Conservation (phyloP, 78 protist genomes). For the Dictyostelium citrinum region DNA sequence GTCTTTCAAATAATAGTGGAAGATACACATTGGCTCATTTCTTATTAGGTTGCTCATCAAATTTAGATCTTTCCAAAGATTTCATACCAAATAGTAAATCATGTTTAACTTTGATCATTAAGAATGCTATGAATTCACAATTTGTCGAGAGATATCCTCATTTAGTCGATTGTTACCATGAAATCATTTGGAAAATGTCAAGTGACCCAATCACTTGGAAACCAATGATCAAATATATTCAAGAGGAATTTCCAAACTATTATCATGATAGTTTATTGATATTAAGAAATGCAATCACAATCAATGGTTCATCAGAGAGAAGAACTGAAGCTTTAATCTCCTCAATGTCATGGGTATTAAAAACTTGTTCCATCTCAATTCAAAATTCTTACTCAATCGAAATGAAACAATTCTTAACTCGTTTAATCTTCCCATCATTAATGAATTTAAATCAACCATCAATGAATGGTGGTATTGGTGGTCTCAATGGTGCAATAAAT, state of each 20-base stretch:
- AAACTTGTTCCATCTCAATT: slow-evolving; percentile 17
- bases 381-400: slow-evolving; percentile 9
- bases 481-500: neutral
- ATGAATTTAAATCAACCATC: neutral
- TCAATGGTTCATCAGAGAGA: neutral
- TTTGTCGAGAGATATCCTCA: slow-evolving; percentile 39
- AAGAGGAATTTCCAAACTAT: neutral
- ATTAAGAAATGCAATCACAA: neutral
- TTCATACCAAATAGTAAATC: slow-evolving; percentile 12
- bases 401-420: slow-evolving; percentile 10
- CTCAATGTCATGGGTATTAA: slow-evolving; percentile 26
- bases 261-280: neutral
- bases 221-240: slow-evolving; percentile 36
- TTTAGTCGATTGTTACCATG: slow-evolving; percentile 41
- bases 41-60: slow-evolving; percentile 41
- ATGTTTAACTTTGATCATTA: slow-evolving; percentile 29
- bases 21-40: slow-evolving; percentile 56
- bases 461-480: neutral
- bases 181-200: slow-evolving; percentile 32
- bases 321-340: slow-evolving; percentile 23
- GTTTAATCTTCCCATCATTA: neutral
- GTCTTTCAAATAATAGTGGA: neutral
- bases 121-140: neutral
- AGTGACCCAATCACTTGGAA: slow-evolving; percentile 11
- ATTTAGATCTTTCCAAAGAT: slow-evolving; percentile 1